Evolutionary conservation across 495 filamentous ascomycete species (phyloP), one percentile per base, ranked within the genome.

Genomic region (Astrothelium macrocarpum): DNA sequence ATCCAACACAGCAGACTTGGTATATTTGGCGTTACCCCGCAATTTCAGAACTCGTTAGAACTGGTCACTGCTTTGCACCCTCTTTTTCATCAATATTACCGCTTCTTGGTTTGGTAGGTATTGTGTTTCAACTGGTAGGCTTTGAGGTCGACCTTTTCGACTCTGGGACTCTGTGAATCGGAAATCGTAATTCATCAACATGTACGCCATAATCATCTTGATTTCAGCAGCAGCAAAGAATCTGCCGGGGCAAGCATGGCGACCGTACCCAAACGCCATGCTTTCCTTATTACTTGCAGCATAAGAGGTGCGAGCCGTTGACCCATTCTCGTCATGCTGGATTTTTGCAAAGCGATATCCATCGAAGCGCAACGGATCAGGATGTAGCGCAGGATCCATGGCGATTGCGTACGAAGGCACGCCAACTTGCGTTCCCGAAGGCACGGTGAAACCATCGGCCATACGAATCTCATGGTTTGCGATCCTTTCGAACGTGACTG

Each of bases 161-260:
- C 20, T 5, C 43, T 49, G 43, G n/a, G 5, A 7, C 20, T 49
- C 45, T 18, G n/a, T 5, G 49, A 56, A 56, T 5, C 29, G n/a
- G 23, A 69, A 29, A n/a, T 69, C 67, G 56, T 67, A 69, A n/a
- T 67, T 45, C 34, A 59, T 26, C 32, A 64, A 11, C 10, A 69
- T 31, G 45, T 67, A 53, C 25, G 60, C 65, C 32, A 69, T 32
- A 3, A 69, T 39, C 23, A 69, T 53, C 31, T 69, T 69, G 7
- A 69, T 36, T 39, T 62, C 59, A 39, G 64, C 14, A 2, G 60
- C 39, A 16, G 62, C 61, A 46, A 69, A 69, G 58, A 67, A 64
- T 39, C 67, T 61, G 10, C 67, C 67, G 4, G 67, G 67, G 39
- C 67, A 69, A 18, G 67, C 61, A 34, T 67, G 65, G 10, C 61